Percentiles rank a stretch among this genome's conserved stretches.
phyloP scores from a whole-genome alignment of 2,329 filamentous ascomycete genomes.

The Aspergillus sp. region DNA sequence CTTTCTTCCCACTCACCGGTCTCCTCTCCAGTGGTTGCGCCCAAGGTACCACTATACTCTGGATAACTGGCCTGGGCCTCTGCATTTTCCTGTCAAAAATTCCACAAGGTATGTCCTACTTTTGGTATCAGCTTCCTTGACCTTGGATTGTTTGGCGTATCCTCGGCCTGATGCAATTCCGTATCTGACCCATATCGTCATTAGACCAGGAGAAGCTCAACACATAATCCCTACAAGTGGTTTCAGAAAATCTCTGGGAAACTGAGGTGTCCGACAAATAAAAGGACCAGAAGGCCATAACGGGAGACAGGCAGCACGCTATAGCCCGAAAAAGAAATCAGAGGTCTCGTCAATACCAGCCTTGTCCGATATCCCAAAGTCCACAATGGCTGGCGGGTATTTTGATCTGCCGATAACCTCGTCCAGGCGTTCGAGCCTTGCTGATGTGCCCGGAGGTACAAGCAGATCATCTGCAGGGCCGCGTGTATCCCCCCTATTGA shows the following conservation, averaged over 20 bases:
- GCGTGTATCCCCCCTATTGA: constrained; percentile 22
- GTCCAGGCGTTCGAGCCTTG: constrained; percentile 24
- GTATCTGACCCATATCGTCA: constrained; percentile 6
- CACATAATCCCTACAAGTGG: too few relatives aligned
- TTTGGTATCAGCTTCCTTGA: not conserved
- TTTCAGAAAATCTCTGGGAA: too few relatives aligned
- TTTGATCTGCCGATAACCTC: constrained; percentile 29
- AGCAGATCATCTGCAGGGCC: constrained; percentile 22
- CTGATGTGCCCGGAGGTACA: constrained; percentile 19
- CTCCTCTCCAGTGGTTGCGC: constrained; percentile 5
- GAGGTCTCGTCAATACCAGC: not conserved
- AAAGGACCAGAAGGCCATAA: not conserved
- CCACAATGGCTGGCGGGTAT: constrained; percentile 33
- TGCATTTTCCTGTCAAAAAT: constrained; percentile 10
- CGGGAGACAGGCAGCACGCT: not conserved
- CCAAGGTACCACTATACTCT: constrained; percentile 7
- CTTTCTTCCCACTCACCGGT: constrained; percentile 15
- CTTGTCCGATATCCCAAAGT: constrained; percentile 8
- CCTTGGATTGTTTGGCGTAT: not conserved
- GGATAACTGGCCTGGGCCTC: constrained; percentile 12
- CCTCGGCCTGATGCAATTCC: constrained; percentile 6
- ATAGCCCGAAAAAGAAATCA: not conserved
- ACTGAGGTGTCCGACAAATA: too few relatives aligned
- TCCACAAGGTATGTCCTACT: constrained; percentile 12
- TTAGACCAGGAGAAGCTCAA: too few relatives aligned